Base-by-base conservation (phyloP, 1,284 basidiomycete genomes). In the Tilletia walkeri region DNA sequence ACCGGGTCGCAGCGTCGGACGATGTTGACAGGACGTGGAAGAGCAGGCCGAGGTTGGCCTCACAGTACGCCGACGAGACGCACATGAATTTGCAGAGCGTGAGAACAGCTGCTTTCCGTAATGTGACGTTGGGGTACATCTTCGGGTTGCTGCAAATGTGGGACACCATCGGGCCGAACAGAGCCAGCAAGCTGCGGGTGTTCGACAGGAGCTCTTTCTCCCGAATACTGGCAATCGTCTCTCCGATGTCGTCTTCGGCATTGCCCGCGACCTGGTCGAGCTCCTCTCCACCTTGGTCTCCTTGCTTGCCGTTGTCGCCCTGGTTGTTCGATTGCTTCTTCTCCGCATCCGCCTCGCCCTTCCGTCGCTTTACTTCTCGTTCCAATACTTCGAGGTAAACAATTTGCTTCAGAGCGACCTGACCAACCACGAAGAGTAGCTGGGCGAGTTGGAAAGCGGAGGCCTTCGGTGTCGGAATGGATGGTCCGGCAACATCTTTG, bases 321-420 rank as follows among this genome's bases (percentile, higher is more conserved):
- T 61, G 20, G 18, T 30, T 36, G 87, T 89, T 66, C 4, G 84
- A 88, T 70, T 34, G 78, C 76, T 24, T 75, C 14, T 75, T 74
- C 68, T 77, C 76, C 18, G 73, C 76, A 24, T 87, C 90, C 71
- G 89, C 90, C 82, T 93, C 93, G 69, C 95, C 93, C 85, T 97
- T 98, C 84, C 95, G 90, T 16, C 94, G 87, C 86, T 99, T 99
- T 89, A 92, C 92, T 83, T 99, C 95, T 49, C 95, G 87, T 84
- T 99, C 95, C n/a, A 98, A 91, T 56, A 97, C 87, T 84, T 99
- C 95, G 41, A 99, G 88, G 83, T 94, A 96, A 34, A 96, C 94
- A 70, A 98, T 93, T 74, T 99, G 94, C 84, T 98, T 98, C 85
- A 99, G 92, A 5, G 94, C 94, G 20, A 96, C 92, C 84, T 99